Percentiles rank a stretch among this genome's conserved stretches.
These are phyloP conservation scores for Aspergillus uvarum DNA, from an alignment of 2,329 filamentous ascomycete species.

Conservation along the genomic window DNA sequence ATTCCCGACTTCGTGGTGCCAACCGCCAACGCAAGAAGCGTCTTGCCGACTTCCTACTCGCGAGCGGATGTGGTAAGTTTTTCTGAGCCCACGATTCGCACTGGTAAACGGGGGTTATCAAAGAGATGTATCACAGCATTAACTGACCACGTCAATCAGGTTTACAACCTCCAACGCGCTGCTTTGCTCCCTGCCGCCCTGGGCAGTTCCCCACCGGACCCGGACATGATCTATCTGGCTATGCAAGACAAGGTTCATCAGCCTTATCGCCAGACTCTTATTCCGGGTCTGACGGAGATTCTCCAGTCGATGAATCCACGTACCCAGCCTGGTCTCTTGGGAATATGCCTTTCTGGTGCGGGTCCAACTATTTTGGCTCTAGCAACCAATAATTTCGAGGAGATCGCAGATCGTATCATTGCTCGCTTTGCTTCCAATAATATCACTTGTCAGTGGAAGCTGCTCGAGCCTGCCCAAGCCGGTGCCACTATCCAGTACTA, in stretches of 20 bases:
- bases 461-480: conserved; percentile 81
- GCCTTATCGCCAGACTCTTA: conserved; percentile 86
- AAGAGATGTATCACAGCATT: neutral
- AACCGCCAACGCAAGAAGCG: conserved; percentile 85
- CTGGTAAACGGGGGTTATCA: neutral
- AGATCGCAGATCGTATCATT: conserved; percentile 79
- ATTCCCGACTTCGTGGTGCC: conserved; percentile 94
- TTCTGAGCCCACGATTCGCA: neutral
- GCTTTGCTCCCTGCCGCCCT: conserved; percentile 87
- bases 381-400: conserved; percentile 83
- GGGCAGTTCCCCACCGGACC: conserved; percentile 83
- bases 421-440: conserved; percentile 62
- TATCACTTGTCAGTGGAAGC: conserved; percentile 80
- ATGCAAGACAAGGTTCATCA: conserved; percentile 99
- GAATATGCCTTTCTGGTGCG: conserved; percentile 91
- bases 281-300: conserved; percentile 88
- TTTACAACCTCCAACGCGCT: conserved; percentile 91
- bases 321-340: conserved; percentile 82
- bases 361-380: conserved; percentile 93
- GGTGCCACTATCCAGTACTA: conserved; percentile 40
- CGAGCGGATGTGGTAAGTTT: conserved; percentile 74
- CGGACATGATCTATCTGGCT: conserved; percentile 90
- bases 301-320: conserved; percentile 86
- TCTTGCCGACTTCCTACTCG: conserved; percentile 76
- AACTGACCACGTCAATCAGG: conserved; percentile 28